A percentile compares a stretch with the other conserved stretches of the same genome.
Conservation (phyloP, 75 land plant species). For the Pseudotsuga menziesii region DNA sequence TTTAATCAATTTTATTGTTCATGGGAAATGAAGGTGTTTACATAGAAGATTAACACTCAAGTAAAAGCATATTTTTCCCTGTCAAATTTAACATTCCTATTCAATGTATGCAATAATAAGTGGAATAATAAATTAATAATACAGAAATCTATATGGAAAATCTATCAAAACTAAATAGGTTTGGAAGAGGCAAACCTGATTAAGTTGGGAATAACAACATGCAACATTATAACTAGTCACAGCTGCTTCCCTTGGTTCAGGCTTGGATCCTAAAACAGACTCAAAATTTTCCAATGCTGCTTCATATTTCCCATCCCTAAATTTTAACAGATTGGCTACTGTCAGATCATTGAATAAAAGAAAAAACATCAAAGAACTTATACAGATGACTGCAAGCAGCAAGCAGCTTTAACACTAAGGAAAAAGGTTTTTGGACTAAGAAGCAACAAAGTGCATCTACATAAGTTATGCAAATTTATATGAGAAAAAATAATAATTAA, state of each 20-base stretch:
- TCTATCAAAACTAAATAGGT: not conserved
- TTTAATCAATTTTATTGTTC: too few species aligned
- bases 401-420: not conserved
- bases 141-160: not conserved
- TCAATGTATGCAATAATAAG: not conserved
- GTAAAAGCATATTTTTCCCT: too few species aligned
- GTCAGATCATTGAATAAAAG: not conserved
- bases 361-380: not conserved
- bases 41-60: too few species aligned
- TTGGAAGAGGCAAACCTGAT: slow-evolving; percentile 57
- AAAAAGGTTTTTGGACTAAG: not conserved
- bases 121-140: not conserved
- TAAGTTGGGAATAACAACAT: slow-evolving; percentile 92
- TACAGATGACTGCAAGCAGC: not conserved
- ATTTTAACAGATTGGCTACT: slow-evolving; percentile 1
- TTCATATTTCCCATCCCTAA: slow-evolving; percentile 68
- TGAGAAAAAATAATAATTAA: not conserved
- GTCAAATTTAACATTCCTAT: not conserved
- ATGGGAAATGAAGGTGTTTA: too few species aligned
- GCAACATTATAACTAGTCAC: slow-evolving; percentile 97
- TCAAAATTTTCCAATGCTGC: slow-evolving; percentile 88
- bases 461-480: not conserved
- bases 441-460: not conserved
- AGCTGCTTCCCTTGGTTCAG: slow-evolving; percentile 66
- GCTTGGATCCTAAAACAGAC: slow-evolving; percentile 89